phyloP scores from a whole-genome alignment of 192 early-diverging fungal species.

The Phlyctochytrium bullatum region DNA sequence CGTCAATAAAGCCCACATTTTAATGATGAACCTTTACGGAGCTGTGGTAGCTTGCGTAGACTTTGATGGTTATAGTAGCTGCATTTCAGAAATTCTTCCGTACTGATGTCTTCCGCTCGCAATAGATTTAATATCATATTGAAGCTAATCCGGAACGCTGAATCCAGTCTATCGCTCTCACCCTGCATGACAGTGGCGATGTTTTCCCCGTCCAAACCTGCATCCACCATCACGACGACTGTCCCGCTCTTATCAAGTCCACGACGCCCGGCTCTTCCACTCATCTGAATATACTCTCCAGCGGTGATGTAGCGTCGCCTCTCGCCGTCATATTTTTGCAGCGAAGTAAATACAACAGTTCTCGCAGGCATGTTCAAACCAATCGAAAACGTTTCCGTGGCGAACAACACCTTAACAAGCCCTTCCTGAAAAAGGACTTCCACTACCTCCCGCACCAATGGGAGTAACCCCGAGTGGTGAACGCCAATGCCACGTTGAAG shows the following conservation, averaged over 20 bases:
- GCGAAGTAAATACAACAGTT: conserved; percentile 93
- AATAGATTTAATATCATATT: conserved; percentile 96
- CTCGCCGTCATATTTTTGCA: conserved; percentile 91
- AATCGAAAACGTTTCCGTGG: conserved; percentile 98
- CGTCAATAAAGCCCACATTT: conserved; percentile 11
- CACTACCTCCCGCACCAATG: conserved; percentile 94
- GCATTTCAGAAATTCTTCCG: conserved; percentile 87
- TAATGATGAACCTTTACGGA: conserved; percentile 54
- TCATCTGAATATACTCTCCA: conserved; percentile 99
- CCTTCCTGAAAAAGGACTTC: conserved; percentile 98
- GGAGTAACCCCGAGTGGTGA: conserved; percentile 93
- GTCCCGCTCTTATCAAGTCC: conserved; percentile 96
- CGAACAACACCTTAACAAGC: conserved; percentile 94
- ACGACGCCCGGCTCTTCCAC: conserved; percentile 94
- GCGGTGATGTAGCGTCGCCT: conserved; percentile 75
- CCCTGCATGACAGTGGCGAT: conserved; percentile 90
- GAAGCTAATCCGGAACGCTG: conserved; percentile 93
- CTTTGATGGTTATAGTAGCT: conserved; percentile 95
- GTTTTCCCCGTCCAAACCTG: conserved; percentile 88
- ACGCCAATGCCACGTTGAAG: conserved; percentile 92
- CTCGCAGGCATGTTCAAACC: conserved; percentile 99
- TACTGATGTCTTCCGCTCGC: conserved; percentile 88
- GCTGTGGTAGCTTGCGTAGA: conserved; percentile 72
- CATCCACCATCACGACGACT: conserved; percentile 94
- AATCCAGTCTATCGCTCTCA: conserved; percentile 66